Evolutionary conservation across 345 rosid genomes (phyloP).

Genomic region (Eucalyptus tenuipes): DNA sequence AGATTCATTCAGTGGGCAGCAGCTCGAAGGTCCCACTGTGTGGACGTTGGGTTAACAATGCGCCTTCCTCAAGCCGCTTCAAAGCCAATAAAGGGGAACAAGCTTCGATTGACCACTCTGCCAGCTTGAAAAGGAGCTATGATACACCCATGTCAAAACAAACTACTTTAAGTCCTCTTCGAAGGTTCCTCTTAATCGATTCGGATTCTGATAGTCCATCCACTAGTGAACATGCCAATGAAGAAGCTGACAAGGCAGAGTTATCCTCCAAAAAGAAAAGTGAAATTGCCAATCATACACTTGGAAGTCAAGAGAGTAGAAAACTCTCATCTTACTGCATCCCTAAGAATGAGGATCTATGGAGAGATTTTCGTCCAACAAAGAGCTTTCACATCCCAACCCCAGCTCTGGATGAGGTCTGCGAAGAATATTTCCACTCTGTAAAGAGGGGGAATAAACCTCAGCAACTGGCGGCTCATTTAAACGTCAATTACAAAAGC

Average conservation of each 20-base stretch:
- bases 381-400: slow-evolving; percentile 37
- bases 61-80: slow-evolving; percentile 18
- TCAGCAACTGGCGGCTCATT: slow-evolving; percentile 7
- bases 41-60: slow-evolving; percentile 23
- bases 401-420: slow-evolving; percentile 75
- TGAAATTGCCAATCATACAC: neutral
- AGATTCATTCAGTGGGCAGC: slow-evolving; percentile 37
- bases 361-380: slow-evolving; percentile 52
- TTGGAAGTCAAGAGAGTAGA: slow-evolving; percentile 16
- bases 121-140: slow-evolving; percentile 16
- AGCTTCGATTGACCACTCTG: slow-evolving; percentile 26
- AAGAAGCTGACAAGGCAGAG: slow-evolving; percentile 12
- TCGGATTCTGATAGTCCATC: slow-evolving; percentile 64
- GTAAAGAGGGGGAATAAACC: slow-evolving; percentile 14
- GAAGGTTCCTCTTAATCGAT: slow-evolving; percentile 75
- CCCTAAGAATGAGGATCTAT: slow-evolving; percentile 32
- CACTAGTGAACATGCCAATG: neutral
- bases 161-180: slow-evolving; percentile 58
- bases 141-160: slow-evolving; percentile 29
- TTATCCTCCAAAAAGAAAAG: slow-evolving; percentile 8
- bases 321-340: neutral
- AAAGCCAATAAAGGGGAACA: slow-evolving; percentile 13
- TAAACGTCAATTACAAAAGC: neutral
- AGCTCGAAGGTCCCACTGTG: slow-evolving; percentile 53
- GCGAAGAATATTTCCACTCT: slow-evolving; percentile 65